phyloP scores from a whole-genome alignment of 352 stramenopile species.

The Globisporangium acanthophoron region DNA sequence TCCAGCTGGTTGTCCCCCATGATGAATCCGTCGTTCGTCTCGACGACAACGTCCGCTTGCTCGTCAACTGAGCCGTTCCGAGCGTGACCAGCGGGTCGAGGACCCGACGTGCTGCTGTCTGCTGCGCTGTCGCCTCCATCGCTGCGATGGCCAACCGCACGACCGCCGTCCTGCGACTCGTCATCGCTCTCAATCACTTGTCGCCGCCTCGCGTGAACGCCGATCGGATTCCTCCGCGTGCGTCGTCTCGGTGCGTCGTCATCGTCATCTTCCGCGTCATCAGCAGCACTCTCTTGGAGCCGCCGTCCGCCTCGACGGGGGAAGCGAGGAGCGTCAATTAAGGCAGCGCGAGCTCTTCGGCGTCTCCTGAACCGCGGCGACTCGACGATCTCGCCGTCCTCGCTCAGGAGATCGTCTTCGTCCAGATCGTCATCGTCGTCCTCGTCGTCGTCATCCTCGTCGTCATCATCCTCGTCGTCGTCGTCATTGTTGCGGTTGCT shows the following conservation, averaged over 20 bases:
- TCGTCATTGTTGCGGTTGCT: conserved; percentile 25
- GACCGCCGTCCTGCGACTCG: neutral
- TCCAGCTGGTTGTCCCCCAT: conserved; percentile 80
- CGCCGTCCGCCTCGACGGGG: conserved; percentile 32
- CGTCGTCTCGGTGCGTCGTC: conserved; percentile 11
- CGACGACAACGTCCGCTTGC: conserved; percentile 51
- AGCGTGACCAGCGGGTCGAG: neutral
- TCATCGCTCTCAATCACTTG: conserved; percentile 13
- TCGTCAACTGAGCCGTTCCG: conserved; percentile 13
- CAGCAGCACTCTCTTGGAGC: conserved; percentile 12
- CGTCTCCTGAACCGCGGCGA: conserved; percentile 34
- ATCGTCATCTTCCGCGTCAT: conserved; percentile 3
- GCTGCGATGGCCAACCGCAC: neutral
- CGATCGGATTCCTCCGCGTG: conserved; percentile 5
- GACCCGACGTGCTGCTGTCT: conserved; percentile 7
- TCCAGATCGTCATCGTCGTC: conserved; percentile 50
- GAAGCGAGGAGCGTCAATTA: conserved; percentile 17
- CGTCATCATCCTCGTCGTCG: conserved; percentile 21
- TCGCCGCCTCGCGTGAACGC: neutral
- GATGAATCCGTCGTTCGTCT: conserved; percentile 80
- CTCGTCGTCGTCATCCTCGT: conserved; percentile 48
- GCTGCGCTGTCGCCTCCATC: conserved; percentile 9
- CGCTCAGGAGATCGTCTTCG: conserved; percentile 50
- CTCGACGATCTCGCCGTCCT: conserved; percentile 20
- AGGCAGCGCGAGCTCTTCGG: conserved; percentile 22